Evolutionary conservation across 345 rosid species (phyloP).

Genomic region (Zanthoxylum bungeanum): DNA sequence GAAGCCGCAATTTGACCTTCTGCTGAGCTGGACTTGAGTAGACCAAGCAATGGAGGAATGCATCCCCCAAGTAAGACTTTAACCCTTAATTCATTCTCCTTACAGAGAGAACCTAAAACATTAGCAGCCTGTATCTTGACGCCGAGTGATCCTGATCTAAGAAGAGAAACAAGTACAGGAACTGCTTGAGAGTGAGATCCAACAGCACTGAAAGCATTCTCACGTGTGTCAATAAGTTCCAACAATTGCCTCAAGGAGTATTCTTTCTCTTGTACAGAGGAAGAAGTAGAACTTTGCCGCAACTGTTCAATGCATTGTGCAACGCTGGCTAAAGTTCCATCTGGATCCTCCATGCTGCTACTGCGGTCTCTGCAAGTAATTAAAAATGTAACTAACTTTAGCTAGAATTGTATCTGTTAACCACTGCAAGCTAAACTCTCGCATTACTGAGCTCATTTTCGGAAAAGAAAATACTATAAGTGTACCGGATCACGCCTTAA

Average conservation of each 20-base stretch:
- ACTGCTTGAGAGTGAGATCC: slow-evolving; percentile 99
- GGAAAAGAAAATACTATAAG: neutral
- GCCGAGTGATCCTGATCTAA: slow-evolving; percentile 90
- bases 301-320: slow-evolving; percentile 98
- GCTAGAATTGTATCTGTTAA: slow-evolving; percentile 10
- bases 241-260: slow-evolving; percentile 79
- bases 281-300: slow-evolving; percentile 82
- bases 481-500: neutral
- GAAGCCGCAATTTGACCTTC: slow-evolving; percentile 99
- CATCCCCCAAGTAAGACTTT: slow-evolving; percentile 99
- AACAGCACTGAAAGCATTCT: slow-evolving; percentile 97
- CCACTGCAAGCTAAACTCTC: neutral
- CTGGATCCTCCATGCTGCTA: slow-evolving; percentile 98
- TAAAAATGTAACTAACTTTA: slow-evolving; percentile 20
- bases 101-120: slow-evolving; percentile 95
- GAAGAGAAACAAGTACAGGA: slow-evolving; percentile 99
- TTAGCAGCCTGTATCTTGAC: slow-evolving; percentile 96
- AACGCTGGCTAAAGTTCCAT: slow-evolving; percentile 98
- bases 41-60: slow-evolving; percentile 99
- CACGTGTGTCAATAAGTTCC: slow-evolving; percentile 92
- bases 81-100: slow-evolving; percentile 96
- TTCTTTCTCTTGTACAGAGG: slow-evolving; percentile 92
- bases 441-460: neutral
- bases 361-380: slow-evolving; percentile 73
- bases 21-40: slow-evolving; percentile 91